Conservation (phyloP, 441 rosid genomes). For the Euphorbia neoarborescens region DNA sequence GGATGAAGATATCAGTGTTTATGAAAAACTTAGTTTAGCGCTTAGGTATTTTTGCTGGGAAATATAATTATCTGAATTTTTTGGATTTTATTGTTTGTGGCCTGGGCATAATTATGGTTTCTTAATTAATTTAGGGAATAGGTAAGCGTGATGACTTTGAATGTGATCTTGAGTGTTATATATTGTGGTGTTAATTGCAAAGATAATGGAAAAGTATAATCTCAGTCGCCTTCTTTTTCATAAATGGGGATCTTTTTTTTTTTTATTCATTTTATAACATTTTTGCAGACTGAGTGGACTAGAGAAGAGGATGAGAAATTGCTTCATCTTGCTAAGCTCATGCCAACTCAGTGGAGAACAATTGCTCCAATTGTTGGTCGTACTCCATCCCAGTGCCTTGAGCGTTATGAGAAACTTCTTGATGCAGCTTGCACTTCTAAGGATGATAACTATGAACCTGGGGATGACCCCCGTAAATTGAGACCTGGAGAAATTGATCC, state of each 20-base stretch:
- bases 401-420: conserved; percentile 90
- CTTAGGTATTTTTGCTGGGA: not conserved
- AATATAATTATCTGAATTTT: not conserved
- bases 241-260: conserved; percentile 19
- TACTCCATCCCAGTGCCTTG: conserved; percentile 96
- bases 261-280: conserved; percentile 16
- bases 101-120: not conserved
- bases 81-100: not conserved
- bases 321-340: conserved; percentile 94
- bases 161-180: not conserved
- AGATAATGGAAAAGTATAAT: not conserved
- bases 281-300: conserved; percentile 88
- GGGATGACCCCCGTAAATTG: conserved; percentile 91
- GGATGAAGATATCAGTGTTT: not conserved
- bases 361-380: conserved; percentile 99
- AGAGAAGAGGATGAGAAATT: conserved; percentile 98
- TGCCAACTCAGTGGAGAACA: conserved; percentile 98
- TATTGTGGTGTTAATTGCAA: not conserved
- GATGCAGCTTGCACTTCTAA: conserved; percentile 85
- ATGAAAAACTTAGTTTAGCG: not conserved
- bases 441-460: conserved; percentile 89
- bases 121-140: not conserved
- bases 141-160: not conserved
- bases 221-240: not conserved
- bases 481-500: conserved; percentile 99